phyloP scores from a whole-genome alignment of 1,139 yeast genomes.

The Geotrichum carabidarum region DNA sequence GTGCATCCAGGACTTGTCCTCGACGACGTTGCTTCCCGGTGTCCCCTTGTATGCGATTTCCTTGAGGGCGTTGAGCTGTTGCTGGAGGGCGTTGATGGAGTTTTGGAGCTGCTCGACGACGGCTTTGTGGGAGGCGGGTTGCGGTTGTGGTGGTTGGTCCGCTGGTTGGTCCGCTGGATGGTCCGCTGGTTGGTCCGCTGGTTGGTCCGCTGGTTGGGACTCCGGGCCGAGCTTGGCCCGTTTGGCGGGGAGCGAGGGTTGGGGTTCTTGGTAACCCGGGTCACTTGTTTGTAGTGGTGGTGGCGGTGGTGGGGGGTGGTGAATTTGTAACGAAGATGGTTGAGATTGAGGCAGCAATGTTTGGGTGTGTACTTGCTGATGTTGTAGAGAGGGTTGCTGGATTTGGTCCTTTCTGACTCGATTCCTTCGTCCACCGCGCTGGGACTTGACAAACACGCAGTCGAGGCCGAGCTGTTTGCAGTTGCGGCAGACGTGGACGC shows the following conservation, averaged over 20 bases:
- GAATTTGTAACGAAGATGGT: not conserved
- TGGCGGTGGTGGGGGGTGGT: not conserved
- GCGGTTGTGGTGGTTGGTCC: not conserved
- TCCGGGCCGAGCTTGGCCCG: too few species aligned
- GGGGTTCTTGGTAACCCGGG: too few species aligned
- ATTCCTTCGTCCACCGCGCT: constrained; percentile 54
- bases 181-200: too few species aligned
- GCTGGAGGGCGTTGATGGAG: constrained; percentile 2
- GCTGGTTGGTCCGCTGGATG: too few species aligned
- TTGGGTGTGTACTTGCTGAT: not conserved
- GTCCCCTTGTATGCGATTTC: not conserved
- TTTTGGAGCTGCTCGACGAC: constrained; percentile 5
- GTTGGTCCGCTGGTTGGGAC: too few species aligned
- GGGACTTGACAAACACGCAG: constrained; percentile 56
- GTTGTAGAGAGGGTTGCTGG: not conserved
- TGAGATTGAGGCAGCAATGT: not conserved
- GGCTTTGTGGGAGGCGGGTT: not conserved
- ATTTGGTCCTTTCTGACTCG: constrained; percentile 1
- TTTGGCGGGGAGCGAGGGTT: too few species aligned
- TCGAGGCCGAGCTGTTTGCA: constrained; percentile 47
- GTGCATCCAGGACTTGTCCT: too few species aligned
- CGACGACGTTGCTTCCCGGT: too few species aligned
- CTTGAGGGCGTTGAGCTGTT: not conserved
- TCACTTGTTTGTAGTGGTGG: too few species aligned
- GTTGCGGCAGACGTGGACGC: constrained; percentile 47